Evolutionary conservation across 805 yeast species (phyloP), one percentile per base, ranked within the genome.

Genomic region (Cyberlindnera amylophila): DNA sequence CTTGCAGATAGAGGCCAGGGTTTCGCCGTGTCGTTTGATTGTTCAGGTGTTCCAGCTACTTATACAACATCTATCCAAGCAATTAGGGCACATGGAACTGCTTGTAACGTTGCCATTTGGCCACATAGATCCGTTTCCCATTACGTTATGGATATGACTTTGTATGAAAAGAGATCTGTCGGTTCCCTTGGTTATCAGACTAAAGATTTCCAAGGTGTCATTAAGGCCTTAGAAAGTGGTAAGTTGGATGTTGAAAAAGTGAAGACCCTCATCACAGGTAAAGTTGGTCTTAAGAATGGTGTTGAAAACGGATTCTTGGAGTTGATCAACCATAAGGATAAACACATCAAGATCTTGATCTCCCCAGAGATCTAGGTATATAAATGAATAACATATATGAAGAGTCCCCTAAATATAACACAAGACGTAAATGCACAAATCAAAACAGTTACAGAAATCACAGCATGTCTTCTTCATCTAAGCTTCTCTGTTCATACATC

Each of bases 21-120:
- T 3, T 76, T 72, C 52, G 72, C 74, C 45, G 69, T 64, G 35
- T 68, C 79, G 0, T 75, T 66, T 55, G 82, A 76, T 56, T 74
- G 80, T 54, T 72, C 78, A 3, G 81, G 81, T 36, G 65, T 71
- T 14, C 71, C 71, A 28, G 61, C 59, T 4, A 72, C 77, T 17
- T 72, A 68, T 47, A 58, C 66, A 14, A 66, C 73, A 3, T 61
- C 69, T 8, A 55, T 72, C 36, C 61, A 64, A 16, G 63, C 72
- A 9, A 49, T 71, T 13, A 62, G 69, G 42, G 66, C 70, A 1
- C 62, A 67, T 36, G 77, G 77, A 36, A 59, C 60, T 31, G 71
- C 75, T 12, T 65, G 71, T 36, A 72, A 72, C 47, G 71, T 72
- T 42, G 77, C 77, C 12, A 69, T 72, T 28, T 72, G 77, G 76